These are phyloP conservation scores for Candida michaelii DNA, from an alignment of 805 yeast species.

Conservation along the genomic window DNA sequence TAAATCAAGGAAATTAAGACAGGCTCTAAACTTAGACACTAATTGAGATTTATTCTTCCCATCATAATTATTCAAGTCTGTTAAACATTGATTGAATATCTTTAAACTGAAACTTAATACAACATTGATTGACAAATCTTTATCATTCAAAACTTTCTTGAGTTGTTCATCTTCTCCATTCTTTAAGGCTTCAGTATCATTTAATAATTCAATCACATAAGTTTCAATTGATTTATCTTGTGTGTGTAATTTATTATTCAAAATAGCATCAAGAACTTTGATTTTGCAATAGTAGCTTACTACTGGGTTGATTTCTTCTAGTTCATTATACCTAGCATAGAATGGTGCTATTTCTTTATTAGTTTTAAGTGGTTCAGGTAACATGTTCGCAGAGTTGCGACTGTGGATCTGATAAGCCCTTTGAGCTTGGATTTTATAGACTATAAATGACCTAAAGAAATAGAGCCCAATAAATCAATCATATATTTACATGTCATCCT, in stretches of 20 bases:
- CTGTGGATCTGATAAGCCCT: no score
- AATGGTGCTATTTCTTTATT: conserved; percentile 45
- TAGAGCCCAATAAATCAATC: neutral
- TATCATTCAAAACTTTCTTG: conserved; percentile 55
- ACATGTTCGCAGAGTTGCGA: conserved; percentile 3
- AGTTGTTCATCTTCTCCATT: conserved; percentile 37
- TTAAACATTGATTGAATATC: conserved; percentile 33
- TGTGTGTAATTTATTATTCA: conserved; percentile 60
- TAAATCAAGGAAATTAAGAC: conserved; percentile 34
- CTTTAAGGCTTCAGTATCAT: conserved; percentile 65
- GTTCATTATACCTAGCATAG: conserved; percentile 56
- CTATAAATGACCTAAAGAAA: no score
- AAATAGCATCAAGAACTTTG: conserved; percentile 72
- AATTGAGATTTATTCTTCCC: conserved; percentile 28
- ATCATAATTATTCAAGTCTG: conserved; percentile 22
- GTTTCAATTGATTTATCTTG: conserved; percentile 53
- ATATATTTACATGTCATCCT: neutral
- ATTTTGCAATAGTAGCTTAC: conserved; percentile 68
- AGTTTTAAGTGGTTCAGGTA: conserved; percentile 28
- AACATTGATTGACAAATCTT: conserved; percentile 42
- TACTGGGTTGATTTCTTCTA: conserved; percentile 58
- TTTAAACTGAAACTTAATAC: conserved; percentile 35
- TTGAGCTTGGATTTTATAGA: no score
- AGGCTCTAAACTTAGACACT: conserved; percentile 35
- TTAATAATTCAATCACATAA: conserved; percentile 63